Conservation (phyloP, 2,329 filamentous ascomycete species). For the Chaetothyriales sp. region DNA sequence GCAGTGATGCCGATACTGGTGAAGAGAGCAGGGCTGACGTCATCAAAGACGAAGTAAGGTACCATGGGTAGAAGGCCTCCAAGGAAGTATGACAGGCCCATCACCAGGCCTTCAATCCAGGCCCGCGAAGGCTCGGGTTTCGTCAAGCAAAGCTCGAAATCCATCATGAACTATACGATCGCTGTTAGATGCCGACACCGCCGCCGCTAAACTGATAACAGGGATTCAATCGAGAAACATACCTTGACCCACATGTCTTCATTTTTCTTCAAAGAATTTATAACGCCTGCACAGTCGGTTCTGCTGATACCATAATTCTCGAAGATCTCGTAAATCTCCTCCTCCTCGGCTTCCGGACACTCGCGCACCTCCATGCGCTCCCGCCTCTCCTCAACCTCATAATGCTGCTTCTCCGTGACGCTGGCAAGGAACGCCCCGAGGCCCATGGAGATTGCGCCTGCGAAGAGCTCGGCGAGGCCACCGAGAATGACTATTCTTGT, state of each 20-base stretch:
- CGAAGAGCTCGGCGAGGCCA: slow-evolving; percentile 58
- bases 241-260: slow-evolving; percentile 35
- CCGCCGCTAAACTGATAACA: neutral
- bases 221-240: slow-evolving; percentile 2
- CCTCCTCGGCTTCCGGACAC: slow-evolving; percentile 31
- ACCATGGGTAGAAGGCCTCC: slow-evolving; percentile 34
- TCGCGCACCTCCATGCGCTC: slow-evolving; percentile 31
- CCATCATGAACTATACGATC: slow-evolving; percentile 39
- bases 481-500: slow-evolving; percentile 54
- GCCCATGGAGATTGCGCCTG: slow-evolving; percentile 65
- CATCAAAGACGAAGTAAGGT: slow-evolving; percentile 33
- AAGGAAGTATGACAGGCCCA: slow-evolving; percentile 21
- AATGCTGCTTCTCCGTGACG: slow-evolving; percentile 27
- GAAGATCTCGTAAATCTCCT: slow-evolving; percentile 31
- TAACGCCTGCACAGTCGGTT: slow-evolving; percentile 30
- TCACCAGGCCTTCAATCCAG: slow-evolving; percentile 29
- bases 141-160: slow-evolving; percentile 39
- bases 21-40: slow-evolving; percentile 28
- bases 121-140: slow-evolving; percentile 29
- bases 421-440: slow-evolving; percentile 58
- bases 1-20: slow-evolving; percentile 36
- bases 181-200: neutral
- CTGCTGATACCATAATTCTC: slow-evolving; percentile 35
- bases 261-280: slow-evolving; percentile 35
- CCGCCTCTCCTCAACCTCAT: slow-evolving; percentile 31